Percentiles rank a stretch among this genome's conserved stretches.
Conservation (phyloP, 148 eudicot genomes). For the Dianthus caryophyllus region DNA sequence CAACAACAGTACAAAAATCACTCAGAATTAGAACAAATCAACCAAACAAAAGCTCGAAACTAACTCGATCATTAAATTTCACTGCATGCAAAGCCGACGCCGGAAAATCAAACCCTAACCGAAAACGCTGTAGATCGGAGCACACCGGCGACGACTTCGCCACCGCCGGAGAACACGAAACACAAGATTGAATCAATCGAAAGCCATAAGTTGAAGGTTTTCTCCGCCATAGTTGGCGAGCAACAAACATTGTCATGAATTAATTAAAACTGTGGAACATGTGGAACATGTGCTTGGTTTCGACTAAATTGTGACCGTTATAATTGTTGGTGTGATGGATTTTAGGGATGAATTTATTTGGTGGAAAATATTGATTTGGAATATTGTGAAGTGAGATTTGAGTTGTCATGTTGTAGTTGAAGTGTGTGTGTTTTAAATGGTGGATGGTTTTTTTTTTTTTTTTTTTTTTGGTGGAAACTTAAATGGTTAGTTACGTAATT, state of each 20-base stretch:
- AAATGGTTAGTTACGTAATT: too few relatives aligned
- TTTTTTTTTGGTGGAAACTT: too few relatives aligned
- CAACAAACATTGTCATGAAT: slow-evolving; percentile 5
- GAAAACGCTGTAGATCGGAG: slow-evolving; percentile 17
- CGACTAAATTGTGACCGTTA: too few relatives aligned
- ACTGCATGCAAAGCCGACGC: not conserved
- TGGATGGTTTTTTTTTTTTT: too few relatives aligned
- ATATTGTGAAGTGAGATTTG: too few relatives aligned
- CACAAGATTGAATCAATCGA: slow-evolving; percentile 26
- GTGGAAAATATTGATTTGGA: too few relatives aligned
- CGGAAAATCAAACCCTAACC: slow-evolving; percentile 27
- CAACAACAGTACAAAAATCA: not conserved
- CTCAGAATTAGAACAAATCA: not conserved
- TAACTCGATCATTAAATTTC: slow-evolving; percentile 26
- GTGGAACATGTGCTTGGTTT: too few relatives aligned
- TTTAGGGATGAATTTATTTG: too few relatives aligned
- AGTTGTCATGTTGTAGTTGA: too few relatives aligned
- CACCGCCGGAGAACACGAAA: slow-evolving; percentile 16
- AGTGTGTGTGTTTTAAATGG: too few relatives aligned
- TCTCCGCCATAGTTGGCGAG: slow-evolving; percentile 26
- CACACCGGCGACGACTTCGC: slow-evolving; percentile 11
- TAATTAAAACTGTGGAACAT: too few relatives aligned
- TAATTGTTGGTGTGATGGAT: too few relatives aligned
- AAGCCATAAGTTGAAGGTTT: slow-evolving; percentile 16
- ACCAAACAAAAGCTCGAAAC: slow-evolving; percentile 12